These are phyloP conservation scores for Boletus sp. DNA, from an alignment of 1,284 basidiomycete species.

Conservation along the genomic window DNA sequence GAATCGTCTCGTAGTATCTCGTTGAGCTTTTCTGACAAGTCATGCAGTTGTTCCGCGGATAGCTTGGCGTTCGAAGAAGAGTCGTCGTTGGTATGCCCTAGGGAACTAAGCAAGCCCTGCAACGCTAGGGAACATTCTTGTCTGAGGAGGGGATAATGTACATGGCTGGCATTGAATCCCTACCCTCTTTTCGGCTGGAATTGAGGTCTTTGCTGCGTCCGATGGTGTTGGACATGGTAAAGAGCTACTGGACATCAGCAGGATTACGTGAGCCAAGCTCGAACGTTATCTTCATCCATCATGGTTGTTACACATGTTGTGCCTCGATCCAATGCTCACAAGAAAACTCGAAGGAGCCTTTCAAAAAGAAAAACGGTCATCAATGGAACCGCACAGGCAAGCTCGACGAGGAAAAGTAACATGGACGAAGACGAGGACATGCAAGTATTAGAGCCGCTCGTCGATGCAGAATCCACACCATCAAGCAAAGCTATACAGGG, in stretches of 20 bases:
- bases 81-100: constrained; percentile 43
- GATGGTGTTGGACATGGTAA: constrained; percentile 27
- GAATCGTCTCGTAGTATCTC: constrained; percentile 60
- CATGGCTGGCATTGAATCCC: constrained; percentile 5
- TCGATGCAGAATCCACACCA: constrained; percentile 7
- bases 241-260: neutral
- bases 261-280: constrained; percentile 25
- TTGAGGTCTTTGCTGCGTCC: constrained; percentile 26
- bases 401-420: constrained; percentile 11
- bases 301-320: constrained; percentile 62
- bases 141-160: constrained; percentile 13
- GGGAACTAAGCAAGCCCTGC: constrained; percentile 54
- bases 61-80: constrained; percentile 39
- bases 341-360: constrained; percentile 61
- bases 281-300: constrained; percentile 19
- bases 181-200: constrained; percentile 31
- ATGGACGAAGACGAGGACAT: constrained; percentile 43
- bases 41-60: constrained; percentile 53
- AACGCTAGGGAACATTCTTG: constrained; percentile 44
- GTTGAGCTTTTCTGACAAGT: constrained; percentile 61
- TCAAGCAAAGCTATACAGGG: constrained; percentile 26
- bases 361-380: constrained; percentile 47
- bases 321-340: constrained; percentile 38
- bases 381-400: constrained; percentile 21
- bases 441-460: constrained; percentile 29